phyloP scores from a whole-genome alignment of 2,329 filamentous ascomycete genomes.

The Metarhizium robertsii region DNA sequence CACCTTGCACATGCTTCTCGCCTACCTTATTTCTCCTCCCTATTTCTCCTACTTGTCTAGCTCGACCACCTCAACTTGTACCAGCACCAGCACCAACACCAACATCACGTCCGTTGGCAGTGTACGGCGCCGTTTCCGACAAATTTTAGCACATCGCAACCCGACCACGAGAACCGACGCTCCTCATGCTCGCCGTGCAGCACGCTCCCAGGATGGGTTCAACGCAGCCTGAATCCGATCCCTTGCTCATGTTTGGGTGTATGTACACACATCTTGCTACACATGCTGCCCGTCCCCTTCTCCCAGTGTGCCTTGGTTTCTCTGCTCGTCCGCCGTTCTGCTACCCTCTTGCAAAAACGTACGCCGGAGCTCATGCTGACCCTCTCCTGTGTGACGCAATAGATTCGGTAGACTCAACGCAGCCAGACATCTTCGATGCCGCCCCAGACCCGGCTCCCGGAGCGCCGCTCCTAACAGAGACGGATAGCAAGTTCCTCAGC shows the following conservation, averaged over 20 bases:
- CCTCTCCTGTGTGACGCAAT: conserved; percentile 10
- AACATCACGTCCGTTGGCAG: neutral
- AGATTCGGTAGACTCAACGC: conserved; percentile 37
- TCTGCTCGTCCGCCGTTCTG: neutral
- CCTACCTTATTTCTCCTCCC: neutral
- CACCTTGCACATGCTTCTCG: neutral
- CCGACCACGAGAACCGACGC: conserved; percentile 20
- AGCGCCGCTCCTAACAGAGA: conserved; percentile 55
- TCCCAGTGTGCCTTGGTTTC: neutral
- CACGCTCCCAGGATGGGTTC: conserved; percentile 48
- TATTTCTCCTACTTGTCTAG: neutral
- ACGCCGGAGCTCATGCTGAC: conserved; percentile 14
- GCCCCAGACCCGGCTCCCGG: conserved; percentile 54
- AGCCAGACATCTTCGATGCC: conserved; percentile 37
- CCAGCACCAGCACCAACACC: neutral
- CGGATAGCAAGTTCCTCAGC: conserved; percentile 48
- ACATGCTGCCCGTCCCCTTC: neutral
- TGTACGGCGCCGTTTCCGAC: neutral
- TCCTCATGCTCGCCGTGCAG: conserved; percentile 48
- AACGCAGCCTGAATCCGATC: conserved; percentile 42
- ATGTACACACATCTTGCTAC: conserved; percentile 25
- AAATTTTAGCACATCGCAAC: neutral
- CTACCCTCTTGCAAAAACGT: neutral
- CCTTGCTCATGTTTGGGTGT: conserved; percentile 59
- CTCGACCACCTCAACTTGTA: neutral